Evolutionary conservation across 768 basidiomycete species (phyloP).

Genomic region (Boletus vermiculosoides): DNA sequence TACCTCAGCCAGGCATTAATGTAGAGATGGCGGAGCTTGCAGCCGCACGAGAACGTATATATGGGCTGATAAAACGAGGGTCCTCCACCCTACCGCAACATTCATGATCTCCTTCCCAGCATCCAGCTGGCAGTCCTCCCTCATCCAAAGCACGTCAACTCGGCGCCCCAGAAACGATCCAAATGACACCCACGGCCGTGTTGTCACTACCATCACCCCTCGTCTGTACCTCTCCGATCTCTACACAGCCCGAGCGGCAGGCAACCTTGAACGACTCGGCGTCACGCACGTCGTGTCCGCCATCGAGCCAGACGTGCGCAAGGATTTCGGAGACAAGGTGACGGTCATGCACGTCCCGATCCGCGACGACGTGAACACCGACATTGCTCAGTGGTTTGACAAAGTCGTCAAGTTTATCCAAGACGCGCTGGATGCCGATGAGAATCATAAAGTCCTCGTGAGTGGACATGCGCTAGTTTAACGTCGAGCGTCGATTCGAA

Average conservation of each 20-base stretch:
- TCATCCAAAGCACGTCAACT: slow-evolving; percentile 19
- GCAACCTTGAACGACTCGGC: slow-evolving; percentile 51
- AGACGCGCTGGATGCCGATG: slow-evolving; percentile 44
- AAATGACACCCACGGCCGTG: slow-evolving; percentile 19
- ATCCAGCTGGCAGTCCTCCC: slow-evolving; percentile 29
- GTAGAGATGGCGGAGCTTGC: not conserved
- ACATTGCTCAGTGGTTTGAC: slow-evolving; percentile 48
- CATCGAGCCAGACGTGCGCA: slow-evolving; percentile 43
- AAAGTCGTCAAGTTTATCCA: slow-evolving; percentile 53
- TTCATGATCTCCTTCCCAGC: slow-evolving; percentile 35
- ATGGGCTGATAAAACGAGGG: slow-evolving; percentile 10
- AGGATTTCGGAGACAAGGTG: slow-evolving; percentile 33
- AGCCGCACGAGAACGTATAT: slow-evolving; percentile 2
- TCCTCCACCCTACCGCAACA: not conserved
- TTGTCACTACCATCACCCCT: slow-evolving; percentile 37
- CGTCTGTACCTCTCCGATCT: slow-evolving; percentile 66
- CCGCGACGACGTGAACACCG: slow-evolving; percentile 38
- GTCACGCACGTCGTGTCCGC: slow-evolving; percentile 75
- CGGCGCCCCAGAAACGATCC: slow-evolving; percentile 11
- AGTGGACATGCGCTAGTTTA: slow-evolving; percentile 18
- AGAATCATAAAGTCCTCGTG: slow-evolving; percentile 49
- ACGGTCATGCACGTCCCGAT: slow-evolving; percentile 52
- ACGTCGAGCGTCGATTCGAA: not conserved
- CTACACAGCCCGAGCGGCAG: slow-evolving; percentile 49
- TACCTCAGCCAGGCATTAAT: not conserved